A percentile compares a stretch with the other conserved stretches of the same genome.
Conservation (phyloP, 1,284 basidiomycete species). For the Cryptococcus depauperatus region DNA sequence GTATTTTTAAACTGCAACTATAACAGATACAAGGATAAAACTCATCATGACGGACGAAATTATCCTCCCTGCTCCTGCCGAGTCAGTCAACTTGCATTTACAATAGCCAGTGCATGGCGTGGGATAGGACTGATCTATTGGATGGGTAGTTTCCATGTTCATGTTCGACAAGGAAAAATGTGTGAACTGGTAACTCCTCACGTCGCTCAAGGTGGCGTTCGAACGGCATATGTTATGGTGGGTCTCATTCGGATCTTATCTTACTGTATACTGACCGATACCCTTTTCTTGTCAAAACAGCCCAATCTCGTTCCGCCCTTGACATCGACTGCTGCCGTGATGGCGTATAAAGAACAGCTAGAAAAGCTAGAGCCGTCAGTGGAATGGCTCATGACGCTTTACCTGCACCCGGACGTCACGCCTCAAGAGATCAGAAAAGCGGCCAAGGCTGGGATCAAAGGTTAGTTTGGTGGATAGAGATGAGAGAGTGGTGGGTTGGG, state of each 20-base stretch:
- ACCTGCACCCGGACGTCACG: slow-evolving; percentile 82
- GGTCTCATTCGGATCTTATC: slow-evolving; percentile 13
- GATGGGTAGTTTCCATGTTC: slow-evolving; percentile 71
- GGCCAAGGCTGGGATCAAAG: slow-evolving; percentile 69
- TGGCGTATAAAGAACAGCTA: slow-evolving; percentile 70
- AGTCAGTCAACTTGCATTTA: too few species aligned
- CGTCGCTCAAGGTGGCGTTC: slow-evolving; percentile 80
- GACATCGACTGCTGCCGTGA: slow-evolving; percentile 70
- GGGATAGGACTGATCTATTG: not conserved
- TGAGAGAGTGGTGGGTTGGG: not conserved
- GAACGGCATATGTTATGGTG: slow-evolving; percentile 95
- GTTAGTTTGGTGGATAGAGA: slow-evolving; percentile 43
- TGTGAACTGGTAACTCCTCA: slow-evolving; percentile 83
- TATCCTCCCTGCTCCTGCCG: slow-evolving; percentile 64
- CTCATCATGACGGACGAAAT: slow-evolving; percentile 36
- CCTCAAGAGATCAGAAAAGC: slow-evolving; percentile 87
- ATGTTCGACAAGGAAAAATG: slow-evolving; percentile 80
- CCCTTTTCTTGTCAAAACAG: slow-evolving; percentile 46
- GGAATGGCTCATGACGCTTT: slow-evolving; percentile 92
- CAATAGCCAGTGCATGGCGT: too few species aligned
- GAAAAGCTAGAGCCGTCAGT: slow-evolving; percentile 66
- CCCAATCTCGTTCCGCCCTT: slow-evolving; percentile 93
- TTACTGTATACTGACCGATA: slow-evolving; percentile 4
- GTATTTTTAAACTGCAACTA: too few species aligned
- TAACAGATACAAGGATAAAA: too few species aligned